Conservation (phyloP, 1,284 basidiomycete genomes). For the Moniliophthora roreri region DNA sequence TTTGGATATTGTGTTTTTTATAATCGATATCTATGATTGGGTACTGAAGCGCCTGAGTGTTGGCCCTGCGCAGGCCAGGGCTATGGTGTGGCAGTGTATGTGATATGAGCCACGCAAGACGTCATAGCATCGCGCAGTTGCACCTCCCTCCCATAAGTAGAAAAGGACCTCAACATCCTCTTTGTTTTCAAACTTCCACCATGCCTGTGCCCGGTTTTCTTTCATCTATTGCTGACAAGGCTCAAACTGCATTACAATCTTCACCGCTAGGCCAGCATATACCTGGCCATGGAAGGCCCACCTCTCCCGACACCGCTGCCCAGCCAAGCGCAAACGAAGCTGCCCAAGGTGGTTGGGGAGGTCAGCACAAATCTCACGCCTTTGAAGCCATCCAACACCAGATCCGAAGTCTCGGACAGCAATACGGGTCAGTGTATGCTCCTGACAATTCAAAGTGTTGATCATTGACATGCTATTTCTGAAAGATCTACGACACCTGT, state of each 20-base stretch:
- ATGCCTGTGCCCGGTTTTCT: slow-evolving; percentile 66
- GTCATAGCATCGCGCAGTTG: background rate
- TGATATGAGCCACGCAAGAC: too few species aligned
- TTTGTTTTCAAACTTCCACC: slow-evolving; percentile 20
- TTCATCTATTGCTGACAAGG: slow-evolving; percentile 69
- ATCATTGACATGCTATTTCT: slow-evolving; percentile 11
- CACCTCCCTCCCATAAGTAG: too few species aligned
- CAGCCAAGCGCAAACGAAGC: slow-evolving; percentile 42
- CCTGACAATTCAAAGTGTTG: background rate
- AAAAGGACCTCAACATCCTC: slow-evolving; percentile 7
- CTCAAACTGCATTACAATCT: slow-evolving; percentile 63
- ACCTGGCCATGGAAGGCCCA: slow-evolving; percentile 34
- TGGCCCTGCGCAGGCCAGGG: too few species aligned
- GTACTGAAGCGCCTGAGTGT: background rate
- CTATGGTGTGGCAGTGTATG: too few species aligned
- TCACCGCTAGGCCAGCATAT: slow-evolving; percentile 55
- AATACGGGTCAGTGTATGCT: slow-evolving; percentile 57
- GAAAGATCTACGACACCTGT: slow-evolving; percentile 55
- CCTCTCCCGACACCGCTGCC: slow-evolving; percentile 32
- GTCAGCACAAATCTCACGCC: slow-evolving; percentile 44
- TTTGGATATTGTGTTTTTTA: slow-evolving; percentile 7
- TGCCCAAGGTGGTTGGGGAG: slow-evolving; percentile 32
- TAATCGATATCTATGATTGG: slow-evolving; percentile 16
- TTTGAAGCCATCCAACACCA: slow-evolving; percentile 69
- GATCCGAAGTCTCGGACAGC: slow-evolving; percentile 68